phyloP scores from a whole-genome alignment of 2,329 filamentous ascomycete species.

The Akanthomyces uredinophilus region DNA sequence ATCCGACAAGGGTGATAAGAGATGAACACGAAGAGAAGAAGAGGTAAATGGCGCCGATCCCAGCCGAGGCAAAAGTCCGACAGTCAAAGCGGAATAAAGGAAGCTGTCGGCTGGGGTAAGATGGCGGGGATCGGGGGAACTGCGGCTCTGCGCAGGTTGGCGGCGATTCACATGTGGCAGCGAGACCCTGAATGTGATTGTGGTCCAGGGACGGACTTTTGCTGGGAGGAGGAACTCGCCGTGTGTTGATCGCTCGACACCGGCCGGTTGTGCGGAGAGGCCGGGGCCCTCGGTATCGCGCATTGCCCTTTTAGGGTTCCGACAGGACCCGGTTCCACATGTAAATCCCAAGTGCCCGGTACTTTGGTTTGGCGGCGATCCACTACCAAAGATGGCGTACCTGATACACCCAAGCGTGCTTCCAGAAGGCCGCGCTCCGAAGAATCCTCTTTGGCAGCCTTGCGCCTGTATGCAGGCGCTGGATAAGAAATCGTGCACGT shows the following conservation, averaged over 20 bases:
- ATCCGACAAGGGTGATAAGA: not conserved
- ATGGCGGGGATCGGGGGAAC: not conserved
- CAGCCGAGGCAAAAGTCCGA: not conserved
- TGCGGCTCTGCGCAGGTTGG: not conserved
- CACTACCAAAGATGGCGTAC: not conserved
- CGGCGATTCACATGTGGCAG: slow-evolving; percentile 4
- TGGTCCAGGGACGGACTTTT: not conserved
- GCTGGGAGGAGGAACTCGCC: not conserved
- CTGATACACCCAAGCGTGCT: not conserved
- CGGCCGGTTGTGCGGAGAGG: not conserved
- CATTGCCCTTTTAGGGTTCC: slow-evolving; percentile 7
- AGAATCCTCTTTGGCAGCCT: not conserved
- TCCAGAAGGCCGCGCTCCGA: not conserved
- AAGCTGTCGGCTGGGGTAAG: not conserved
- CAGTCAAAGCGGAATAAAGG: not conserved
- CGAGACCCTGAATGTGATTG: slow-evolving; percentile 7
- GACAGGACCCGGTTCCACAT: slow-evolving; percentile 11
- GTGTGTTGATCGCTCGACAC: not conserved
- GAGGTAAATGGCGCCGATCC: not conserved
- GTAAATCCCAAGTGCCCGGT: not conserved
- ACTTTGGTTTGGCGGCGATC: not conserved
- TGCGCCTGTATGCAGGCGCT: not conserved
- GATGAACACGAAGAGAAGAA: slow-evolving; percentile 6
- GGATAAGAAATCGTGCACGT: not conserved
- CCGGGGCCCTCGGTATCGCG: not conserved